These are phyloP conservation scores for Farysia itapuensis DNA, from an alignment of 1,284 basidiomycete genomes.

Conservation along the genomic window DNA sequence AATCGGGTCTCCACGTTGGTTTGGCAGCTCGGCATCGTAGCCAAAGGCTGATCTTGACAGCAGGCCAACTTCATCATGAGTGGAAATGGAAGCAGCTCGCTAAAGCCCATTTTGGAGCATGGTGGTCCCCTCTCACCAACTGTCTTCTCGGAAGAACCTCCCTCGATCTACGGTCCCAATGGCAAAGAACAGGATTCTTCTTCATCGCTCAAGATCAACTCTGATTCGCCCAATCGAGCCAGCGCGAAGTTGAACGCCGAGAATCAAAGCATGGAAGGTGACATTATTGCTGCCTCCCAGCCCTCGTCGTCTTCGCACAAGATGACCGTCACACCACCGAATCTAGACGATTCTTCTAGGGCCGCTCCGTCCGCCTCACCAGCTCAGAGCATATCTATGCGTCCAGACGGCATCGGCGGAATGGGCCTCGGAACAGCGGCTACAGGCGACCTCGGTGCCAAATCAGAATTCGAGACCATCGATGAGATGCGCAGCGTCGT, in stretches of 20 bases:
- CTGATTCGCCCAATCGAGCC: slow-evolving; percentile 3
- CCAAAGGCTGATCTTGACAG: too few species aligned
- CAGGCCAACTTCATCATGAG: too few species aligned
- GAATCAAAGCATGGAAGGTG: slow-evolving; percentile 22
- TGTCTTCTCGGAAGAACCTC: slow-evolving; percentile 43
- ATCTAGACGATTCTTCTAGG: not conserved
- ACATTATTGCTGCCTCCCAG: slow-evolving; percentile 31
- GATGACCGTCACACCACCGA: not conserved
- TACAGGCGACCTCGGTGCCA: slow-evolving; percentile 47
- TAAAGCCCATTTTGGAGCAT: slow-evolving; percentile 5
- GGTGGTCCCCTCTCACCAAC: slow-evolving; percentile 25
- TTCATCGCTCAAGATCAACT: not conserved
- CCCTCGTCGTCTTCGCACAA: slow-evolving; percentile 4
- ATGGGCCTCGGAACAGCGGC: slow-evolving; percentile 48
- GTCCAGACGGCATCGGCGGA: slow-evolving; percentile 52
- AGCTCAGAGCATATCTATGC: slow-evolving; percentile 14
- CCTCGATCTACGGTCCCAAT: slow-evolving; percentile 3
- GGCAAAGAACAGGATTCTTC: too few species aligned
- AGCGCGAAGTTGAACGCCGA: slow-evolving; percentile 11
- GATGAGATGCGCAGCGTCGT: slow-evolving; percentile 42
- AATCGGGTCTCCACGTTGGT: too few species aligned
- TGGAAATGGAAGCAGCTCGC: not conserved
- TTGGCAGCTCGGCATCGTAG: too few species aligned
- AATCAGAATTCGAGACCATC: slow-evolving; percentile 45
- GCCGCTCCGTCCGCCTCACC: not conserved